A percentile compares a stretch with the other conserved stretches of the same genome.
These are phyloP conservation scores for Acanthochlamys bracteata DNA, from an alignment of 106 monocot genomes.

Conservation along the genomic window DNA sequence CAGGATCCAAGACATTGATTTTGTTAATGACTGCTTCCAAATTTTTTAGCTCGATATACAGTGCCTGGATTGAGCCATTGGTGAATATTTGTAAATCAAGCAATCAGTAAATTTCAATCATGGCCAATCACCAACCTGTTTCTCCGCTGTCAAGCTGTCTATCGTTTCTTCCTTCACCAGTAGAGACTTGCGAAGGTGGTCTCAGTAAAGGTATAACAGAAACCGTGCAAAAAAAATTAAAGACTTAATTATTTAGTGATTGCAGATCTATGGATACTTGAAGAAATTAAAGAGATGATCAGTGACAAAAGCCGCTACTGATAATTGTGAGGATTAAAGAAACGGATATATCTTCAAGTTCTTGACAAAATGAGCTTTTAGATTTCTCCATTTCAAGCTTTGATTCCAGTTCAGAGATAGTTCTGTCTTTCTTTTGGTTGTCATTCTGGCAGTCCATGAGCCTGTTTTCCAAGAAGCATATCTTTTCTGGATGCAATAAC, in stretches of 20 bases:
- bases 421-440: slow-evolving; percentile 22
- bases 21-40: slow-evolving; percentile 29
- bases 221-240: background rate
- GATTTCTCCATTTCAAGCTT: slow-evolving; percentile 27
- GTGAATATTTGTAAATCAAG: background rate
- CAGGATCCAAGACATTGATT: slow-evolving; percentile 15
- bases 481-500: slow-evolving; percentile 26
- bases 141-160: slow-evolving; percentile 35
- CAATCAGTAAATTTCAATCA: background rate
- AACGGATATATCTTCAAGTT: slow-evolving; percentile 61
- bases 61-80: slow-evolving; percentile 9
- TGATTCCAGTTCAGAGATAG: slow-evolving; percentile 28
- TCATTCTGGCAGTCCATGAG: slow-evolving; percentile 27
- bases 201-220: slow-evolving; percentile 20
- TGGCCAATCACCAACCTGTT: slow-evolving; percentile 23
- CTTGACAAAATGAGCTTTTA: slow-evolving; percentile 13
- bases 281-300: too few species aligned
- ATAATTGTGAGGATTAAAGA: too few species aligned
- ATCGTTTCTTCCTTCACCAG: slow-evolving; percentile 38
- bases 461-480: slow-evolving; percentile 28
- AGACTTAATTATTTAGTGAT: background rate
- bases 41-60: slow-evolving; percentile 30
- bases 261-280: background rate
- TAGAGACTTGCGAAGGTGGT: slow-evolving; percentile 28
- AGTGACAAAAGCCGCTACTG: too few species aligned